A percentile compares a stretch with the other conserved stretches of the same genome.
Conservation (phyloP, 116 monocot species). For the Posidonia oceanica region DNA sequence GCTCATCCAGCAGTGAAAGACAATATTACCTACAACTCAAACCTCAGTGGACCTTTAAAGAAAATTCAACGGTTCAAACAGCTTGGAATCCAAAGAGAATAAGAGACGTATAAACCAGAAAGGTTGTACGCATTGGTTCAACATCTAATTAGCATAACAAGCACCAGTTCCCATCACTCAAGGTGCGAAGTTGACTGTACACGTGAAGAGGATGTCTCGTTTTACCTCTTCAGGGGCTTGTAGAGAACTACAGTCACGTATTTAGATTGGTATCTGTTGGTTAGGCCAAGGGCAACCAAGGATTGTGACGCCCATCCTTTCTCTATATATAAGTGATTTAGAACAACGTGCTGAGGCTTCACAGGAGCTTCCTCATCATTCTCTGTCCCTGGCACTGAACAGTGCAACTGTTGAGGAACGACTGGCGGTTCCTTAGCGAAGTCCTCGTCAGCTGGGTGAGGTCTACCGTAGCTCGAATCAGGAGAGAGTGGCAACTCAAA, state of each 20-base stretch:
- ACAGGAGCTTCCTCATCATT: slow-evolving; percentile 18
- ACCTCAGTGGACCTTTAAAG: no score
- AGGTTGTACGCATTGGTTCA: slow-evolving; percentile 5
- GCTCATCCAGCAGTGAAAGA: no score
- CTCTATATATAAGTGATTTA: slow-evolving; percentile 82
- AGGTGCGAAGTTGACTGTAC: slow-evolving; percentile 1
- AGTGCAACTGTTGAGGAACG: slow-evolving; percentile 71
- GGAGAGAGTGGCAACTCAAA: slow-evolving; percentile 80
- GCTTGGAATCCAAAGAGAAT: no score
- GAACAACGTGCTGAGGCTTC: slow-evolving; percentile 68
- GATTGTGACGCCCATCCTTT: slow-evolving; percentile 59
- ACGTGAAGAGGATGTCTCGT: background rate
- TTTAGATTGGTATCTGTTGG: slow-evolving; percentile 67
- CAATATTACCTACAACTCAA: no score
- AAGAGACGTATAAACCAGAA: background rate
- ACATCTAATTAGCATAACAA: slow-evolving; percentile 3
- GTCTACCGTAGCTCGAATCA: slow-evolving; percentile 42
- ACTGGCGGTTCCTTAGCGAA: slow-evolving; percentile 75
- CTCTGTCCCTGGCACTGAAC: slow-evolving; percentile 35
- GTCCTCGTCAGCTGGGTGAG: slow-evolving; percentile 52
- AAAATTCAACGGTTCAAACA: no score
- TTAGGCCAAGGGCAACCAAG: slow-evolving; percentile 57
- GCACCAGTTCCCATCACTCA: slow-evolving; percentile 2
- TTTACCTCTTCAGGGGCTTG: slow-evolving; percentile 41
- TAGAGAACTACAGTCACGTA: slow-evolving; percentile 77